These are phyloP conservation scores for Aphanomyces astaci DNA, from an alignment of 352 stramenopile species.

Conservation along the genomic window DNA sequence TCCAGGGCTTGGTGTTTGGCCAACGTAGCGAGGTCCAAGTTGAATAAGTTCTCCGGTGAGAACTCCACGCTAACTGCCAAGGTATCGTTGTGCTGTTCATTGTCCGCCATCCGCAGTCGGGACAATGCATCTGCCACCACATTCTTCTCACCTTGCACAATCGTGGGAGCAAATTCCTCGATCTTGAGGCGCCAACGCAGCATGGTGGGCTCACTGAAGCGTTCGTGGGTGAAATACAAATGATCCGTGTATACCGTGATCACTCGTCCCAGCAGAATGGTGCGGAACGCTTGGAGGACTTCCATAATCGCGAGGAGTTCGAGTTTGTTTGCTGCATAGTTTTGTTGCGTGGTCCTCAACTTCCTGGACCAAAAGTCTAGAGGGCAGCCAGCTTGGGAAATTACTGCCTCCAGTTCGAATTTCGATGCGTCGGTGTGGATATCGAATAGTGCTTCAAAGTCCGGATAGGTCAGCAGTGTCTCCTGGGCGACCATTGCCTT, in stretches of 20 bases:
- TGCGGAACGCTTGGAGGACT: conserved; percentile 29
- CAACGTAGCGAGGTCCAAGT: not conserved
- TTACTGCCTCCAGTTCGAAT: no score
- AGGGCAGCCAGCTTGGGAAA: no score
- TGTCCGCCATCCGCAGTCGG: not conserved
- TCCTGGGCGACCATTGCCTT: conserved; percentile 29
- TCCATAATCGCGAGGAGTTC: conserved; percentile 34
- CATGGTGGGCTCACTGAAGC: not conserved
- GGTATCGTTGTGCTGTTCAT: not conserved
- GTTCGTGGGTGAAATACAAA: not conserved
- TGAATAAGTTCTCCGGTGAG: not conserved
- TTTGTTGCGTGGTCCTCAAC: conserved; percentile 25
- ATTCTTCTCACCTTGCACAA: not conserved
- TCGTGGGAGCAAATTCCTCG: not conserved
- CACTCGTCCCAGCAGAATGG: not conserved
- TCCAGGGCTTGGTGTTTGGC: no score
- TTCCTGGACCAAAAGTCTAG: conserved; percentile 28
- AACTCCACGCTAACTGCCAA: not conserved
- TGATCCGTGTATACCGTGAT: conserved; percentile 35
- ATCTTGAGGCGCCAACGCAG: not conserved
- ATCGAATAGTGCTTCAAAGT: no score
- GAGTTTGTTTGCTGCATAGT: conserved; percentile 34
- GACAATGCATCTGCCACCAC: not conserved
- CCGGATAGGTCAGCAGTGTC: conserved; percentile 29
- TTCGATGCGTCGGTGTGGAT: no score